These are phyloP conservation scores for Globisporangium perplexum DNA, from an alignment of 352 stramenopile species.

Conservation along the genomic window DNA sequence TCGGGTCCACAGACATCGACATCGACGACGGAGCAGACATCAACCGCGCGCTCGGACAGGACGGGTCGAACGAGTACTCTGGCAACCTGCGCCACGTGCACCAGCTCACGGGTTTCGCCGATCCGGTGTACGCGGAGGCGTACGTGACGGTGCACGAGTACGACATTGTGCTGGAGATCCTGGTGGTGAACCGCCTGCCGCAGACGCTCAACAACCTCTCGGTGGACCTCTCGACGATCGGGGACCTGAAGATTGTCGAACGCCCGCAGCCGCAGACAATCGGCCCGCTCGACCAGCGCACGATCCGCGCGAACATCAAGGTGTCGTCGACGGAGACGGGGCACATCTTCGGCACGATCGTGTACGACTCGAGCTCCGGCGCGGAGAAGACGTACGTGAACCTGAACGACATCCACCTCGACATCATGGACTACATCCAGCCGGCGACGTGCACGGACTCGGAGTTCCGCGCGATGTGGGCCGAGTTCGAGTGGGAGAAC, in stretches of 20 bases:
- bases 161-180: slow-evolving; percentile 99
- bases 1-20: slow-evolving; percentile 94
- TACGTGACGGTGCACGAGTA: slow-evolving; percentile 99
- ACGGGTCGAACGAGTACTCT: slow-evolving; percentile 81
- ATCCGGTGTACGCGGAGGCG: slow-evolving; percentile 99
- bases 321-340: slow-evolving; percentile 99
- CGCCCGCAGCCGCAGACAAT: slow-evolving; percentile 97
- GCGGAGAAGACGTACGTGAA: slow-evolving; percentile 99
- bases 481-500: slow-evolving; percentile 99
- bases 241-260: slow-evolving; percentile 99
- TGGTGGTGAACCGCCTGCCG: slow-evolving; percentile 98
- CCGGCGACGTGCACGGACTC: slow-evolving; percentile 92
- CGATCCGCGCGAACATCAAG: slow-evolving; percentile 99
- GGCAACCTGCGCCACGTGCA: slow-evolving; percentile 96
- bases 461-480: slow-evolving; percentile 99
- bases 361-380: slow-evolving; percentile 95
- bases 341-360: slow-evolving; percentile 99
- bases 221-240: slow-evolving; percentile 98
- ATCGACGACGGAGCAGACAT: slow-evolving; percentile 98
- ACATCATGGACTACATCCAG: slow-evolving; percentile 99
- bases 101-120: slow-evolving; percentile 98
- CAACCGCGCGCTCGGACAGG: slow-evolving; percentile 90
- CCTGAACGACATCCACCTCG: slow-evolving; percentile 99
- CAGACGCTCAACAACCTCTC: slow-evolving; percentile 98
- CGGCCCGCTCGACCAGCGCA: slow-evolving; percentile 95